These are phyloP conservation scores for Bolboschoenoplectus hybrid DNA, from an alignment of 202 grass and related monocot genomes.

Conservation along the genomic window DNA sequence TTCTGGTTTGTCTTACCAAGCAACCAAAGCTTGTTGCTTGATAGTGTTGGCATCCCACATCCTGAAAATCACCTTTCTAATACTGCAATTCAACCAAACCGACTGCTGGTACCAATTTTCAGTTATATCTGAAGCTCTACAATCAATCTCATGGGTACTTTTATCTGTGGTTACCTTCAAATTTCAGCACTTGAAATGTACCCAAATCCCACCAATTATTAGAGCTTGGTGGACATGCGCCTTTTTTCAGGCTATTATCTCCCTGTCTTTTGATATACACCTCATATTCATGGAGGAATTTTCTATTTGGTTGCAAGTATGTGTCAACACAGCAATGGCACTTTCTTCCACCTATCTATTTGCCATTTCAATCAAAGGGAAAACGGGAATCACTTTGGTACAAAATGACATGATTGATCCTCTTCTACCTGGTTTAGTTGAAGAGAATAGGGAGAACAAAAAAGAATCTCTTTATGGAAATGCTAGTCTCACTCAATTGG, in stretches of 20 bases:
- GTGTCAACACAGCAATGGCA: constrained; percentile 50
- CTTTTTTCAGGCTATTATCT: constrained; percentile 69
- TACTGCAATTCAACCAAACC: constrained; percentile 44
- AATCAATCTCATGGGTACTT: constrained; percentile 77
- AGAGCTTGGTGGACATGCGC: constrained; percentile 78
- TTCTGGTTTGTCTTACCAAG: constrained; percentile 62
- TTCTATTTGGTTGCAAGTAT: constrained; percentile 53
- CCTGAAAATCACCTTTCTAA: constrained; percentile 46
- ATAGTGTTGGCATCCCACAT: constrained; percentile 58
- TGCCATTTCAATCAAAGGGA: constrained; percentile 60
- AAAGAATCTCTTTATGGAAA: constrained; percentile 60
- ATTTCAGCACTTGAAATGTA: constrained; percentile 59
- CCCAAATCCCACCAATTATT: constrained; percentile 58
- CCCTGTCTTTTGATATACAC: constrained; percentile 61
- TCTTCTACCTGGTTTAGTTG: constrained; percentile 53
- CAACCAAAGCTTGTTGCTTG: constrained; percentile 69
- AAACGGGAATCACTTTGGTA: constrained; percentile 68
- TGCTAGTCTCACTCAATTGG: constrained; percentile 64
- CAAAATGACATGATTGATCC: constrained; percentile 59
- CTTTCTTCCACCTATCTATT: constrained; percentile 62
- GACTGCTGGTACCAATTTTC: constrained; percentile 54
- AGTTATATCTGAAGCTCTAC: constrained; percentile 57
- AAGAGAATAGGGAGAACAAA: constrained; percentile 54
- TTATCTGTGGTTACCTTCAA: constrained; percentile 55
- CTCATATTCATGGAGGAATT: constrained; percentile 48